Conservation (phyloP, 345 rosid species). For the Nasturtium officinale region DNA sequence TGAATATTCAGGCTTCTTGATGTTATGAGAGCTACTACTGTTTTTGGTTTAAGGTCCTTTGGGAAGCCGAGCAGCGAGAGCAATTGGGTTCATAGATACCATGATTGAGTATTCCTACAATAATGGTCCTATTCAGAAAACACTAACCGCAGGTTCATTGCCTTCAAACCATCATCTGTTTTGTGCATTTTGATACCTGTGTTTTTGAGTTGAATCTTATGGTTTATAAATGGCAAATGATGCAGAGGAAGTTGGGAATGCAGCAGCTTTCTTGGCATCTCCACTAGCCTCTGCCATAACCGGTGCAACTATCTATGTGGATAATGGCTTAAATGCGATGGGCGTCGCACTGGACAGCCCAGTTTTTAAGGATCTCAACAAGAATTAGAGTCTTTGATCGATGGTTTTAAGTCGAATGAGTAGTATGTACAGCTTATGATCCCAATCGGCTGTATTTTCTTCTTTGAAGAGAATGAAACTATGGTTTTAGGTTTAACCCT, state of each 20-base stretch:
- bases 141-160: conserved; percentile 73
- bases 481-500: conserved; percentile 23
- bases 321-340: conserved; percentile 96
- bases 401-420: neutral
- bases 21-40: neutral
- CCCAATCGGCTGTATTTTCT: conserved; percentile 10
- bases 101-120: conserved; percentile 86
- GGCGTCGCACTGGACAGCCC: conserved; percentile 94
- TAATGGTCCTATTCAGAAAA: conserved; percentile 87
- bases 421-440: conserved; percentile 1
- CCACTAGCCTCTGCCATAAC: conserved; percentile 95
- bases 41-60: conserved; percentile 63
- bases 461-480: conserved; percentile 1
- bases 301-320: conserved; percentile 82
- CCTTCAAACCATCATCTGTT: neutral
- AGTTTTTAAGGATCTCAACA: conserved; percentile 66
- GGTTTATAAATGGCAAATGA: neutral
- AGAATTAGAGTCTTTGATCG: conserved; percentile 41
- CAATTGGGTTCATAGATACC: conserved; percentile 78
- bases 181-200: neutral
- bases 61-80: conserved; percentile 87
- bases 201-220: neutral
- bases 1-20: neutral
- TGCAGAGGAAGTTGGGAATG: conserved; percentile 92
- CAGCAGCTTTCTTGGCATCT: conserved; percentile 92